These are phyloP conservation scores for Trichosporon sp. DNA, from an alignment of 1,284 basidiomycete genomes.

Conservation along the genomic window DNA sequence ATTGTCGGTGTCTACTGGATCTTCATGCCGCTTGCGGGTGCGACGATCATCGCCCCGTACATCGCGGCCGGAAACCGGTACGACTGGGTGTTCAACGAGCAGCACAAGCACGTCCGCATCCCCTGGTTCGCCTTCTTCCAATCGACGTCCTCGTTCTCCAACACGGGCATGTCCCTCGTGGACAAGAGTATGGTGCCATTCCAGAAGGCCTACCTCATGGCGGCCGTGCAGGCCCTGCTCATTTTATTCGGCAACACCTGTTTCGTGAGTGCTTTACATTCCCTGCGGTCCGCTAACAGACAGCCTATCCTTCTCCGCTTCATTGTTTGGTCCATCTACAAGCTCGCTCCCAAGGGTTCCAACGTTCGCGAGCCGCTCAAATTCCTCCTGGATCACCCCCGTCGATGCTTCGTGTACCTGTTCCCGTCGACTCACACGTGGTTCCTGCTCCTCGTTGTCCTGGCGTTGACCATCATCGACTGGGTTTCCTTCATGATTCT, in stretches of 20 bases:
- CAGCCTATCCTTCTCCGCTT: slow-evolving; percentile 69
- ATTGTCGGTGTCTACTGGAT: slow-evolving; percentile 68
- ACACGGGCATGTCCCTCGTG: slow-evolving; percentile 82
- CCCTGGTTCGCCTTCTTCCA: slow-evolving; percentile 84
- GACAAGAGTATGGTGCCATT: slow-evolving; percentile 87
- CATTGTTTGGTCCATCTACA: slow-evolving; percentile 67
- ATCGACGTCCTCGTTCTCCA: slow-evolving; percentile 80
- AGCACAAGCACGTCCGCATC: slow-evolving; percentile 56
- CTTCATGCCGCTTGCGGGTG: slow-evolving; percentile 61
- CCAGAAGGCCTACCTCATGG: slow-evolving; percentile 74
- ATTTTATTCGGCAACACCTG: slow-evolving; percentile 88
- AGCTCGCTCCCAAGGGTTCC: slow-evolving; percentile 59
- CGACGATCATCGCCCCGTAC: slow-evolving; percentile 73
- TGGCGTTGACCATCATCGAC: slow-evolving; percentile 73
- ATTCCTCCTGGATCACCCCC: slow-evolving; percentile 92
- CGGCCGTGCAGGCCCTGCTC: slow-evolving; percentile 55
- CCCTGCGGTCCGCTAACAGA: slow-evolving; percentile 10
- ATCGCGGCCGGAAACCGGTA: slow-evolving; percentile 59
- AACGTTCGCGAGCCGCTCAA: slow-evolving; percentile 72
- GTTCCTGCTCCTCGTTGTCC: slow-evolving; percentile 69
- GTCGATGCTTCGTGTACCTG: slow-evolving; percentile 79
- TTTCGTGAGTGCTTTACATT: slow-evolving; percentile 60
- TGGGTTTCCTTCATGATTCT: slow-evolving; percentile 85
- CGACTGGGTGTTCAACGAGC: slow-evolving; percentile 56
- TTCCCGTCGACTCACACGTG: slow-evolving; percentile 95